Base-by-base conservation (phyloP, 164 flowering plant species). In the Annona cherimola region DNA sequence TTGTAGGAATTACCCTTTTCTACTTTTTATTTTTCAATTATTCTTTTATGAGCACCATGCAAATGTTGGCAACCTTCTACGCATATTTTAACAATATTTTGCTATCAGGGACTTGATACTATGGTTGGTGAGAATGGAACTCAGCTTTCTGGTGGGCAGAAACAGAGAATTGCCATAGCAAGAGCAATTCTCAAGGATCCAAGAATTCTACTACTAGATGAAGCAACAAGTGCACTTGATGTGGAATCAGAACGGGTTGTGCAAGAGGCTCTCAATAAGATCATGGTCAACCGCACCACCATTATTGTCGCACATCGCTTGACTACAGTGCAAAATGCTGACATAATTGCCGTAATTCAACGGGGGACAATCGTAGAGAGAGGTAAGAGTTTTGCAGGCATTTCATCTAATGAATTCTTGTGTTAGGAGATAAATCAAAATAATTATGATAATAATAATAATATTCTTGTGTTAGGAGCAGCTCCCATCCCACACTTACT, bases 51-150 rank as follows among this genome's bases (percentile, higher is more conserved):
- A 57, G n/a, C n/a, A 6, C 61, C 14, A 14, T 12, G 14, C n/a
- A 3, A 57, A 57, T 14, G n/a, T 19, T 57, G 11, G 4, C n/a
- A 11, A 57, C n/a, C 14, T 57, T 14, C 11, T 55, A 14, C 14
- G 3, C n/a, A 57, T 16, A 0, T 19, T 14, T 57, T 57, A 14
- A 57, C n/a, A 8, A 54, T 54, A 12, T 59, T 35, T 6, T 1
- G 11, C 45, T 8, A 14, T 54, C 73, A 77, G 79, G 79, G 79
- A 1, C 66, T 77, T 59, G 73, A 77, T 46, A 77, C 79, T 14
- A 11, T 72, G 69, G 79, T 73, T 45, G 11, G 57, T 11, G 57
- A 50, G 57, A 11, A 50, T 16, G 1, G 57, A 50, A 50, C 57
- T 50, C 57, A 50, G 57, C 57, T 50, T 9, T 11, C 57, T 2